Evolutionary conservation across 2,329 filamentous ascomycete genomes (phyloP).

Genomic region (Aciculosporium take): DNA sequence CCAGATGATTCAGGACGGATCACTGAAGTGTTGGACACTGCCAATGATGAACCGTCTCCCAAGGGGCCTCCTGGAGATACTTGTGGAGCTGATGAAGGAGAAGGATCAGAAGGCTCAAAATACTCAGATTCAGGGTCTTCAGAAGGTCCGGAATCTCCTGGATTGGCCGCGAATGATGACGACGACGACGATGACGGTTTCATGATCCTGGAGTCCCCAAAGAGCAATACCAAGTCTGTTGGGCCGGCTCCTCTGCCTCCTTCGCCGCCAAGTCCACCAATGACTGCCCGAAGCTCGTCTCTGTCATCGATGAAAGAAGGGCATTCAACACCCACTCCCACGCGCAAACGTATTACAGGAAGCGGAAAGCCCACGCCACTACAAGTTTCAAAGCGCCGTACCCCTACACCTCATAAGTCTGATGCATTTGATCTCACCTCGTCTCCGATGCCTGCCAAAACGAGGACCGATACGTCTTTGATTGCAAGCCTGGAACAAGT

Average conservation of each 20-base stretch:
- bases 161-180: background rate
- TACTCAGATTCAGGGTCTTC: background rate
- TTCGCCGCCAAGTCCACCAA: slow-evolving; percentile 3
- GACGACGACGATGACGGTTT: slow-evolving; percentile 4
- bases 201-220: slow-evolving; percentile 1
- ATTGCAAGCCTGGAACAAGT: background rate
- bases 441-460: slow-evolving; percentile 1
- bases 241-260: slow-evolving; percentile 3
- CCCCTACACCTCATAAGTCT: background rate
- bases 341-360: background rate
- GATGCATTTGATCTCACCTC: slow-evolving; percentile 5
- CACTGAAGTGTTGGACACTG: slow-evolving; percentile 3
- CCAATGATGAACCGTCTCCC: background rate
- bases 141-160: background rate
- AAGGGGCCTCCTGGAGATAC: background rate
- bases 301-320: background rate
- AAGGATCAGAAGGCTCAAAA: background rate
- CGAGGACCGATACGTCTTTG: background rate
- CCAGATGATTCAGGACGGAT: background rate
- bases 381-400: background rate
- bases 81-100: background rate
- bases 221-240: background rate
- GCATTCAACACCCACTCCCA: background rate
- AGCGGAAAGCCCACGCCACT: background rate
- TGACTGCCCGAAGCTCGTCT: background rate